Evolutionary conservation across 2,329 filamentous ascomycete species (phyloP).

Genomic region (Hymenoscyphus infarciens): DNA sequence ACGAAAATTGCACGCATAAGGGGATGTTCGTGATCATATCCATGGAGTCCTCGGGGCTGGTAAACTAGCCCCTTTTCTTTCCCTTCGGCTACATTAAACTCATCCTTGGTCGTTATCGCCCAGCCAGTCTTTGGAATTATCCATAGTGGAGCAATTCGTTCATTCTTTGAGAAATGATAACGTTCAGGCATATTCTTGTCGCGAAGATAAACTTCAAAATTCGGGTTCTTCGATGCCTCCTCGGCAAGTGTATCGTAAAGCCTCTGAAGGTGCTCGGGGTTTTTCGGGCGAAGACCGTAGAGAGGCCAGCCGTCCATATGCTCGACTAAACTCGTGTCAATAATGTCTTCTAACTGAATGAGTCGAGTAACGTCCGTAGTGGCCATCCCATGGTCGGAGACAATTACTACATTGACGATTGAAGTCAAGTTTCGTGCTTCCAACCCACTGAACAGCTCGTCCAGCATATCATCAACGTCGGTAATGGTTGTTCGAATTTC

Average conservation of each 20-base stretch:
- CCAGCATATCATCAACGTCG: conserved; percentile 80
- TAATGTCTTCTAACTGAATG: conserved; percentile 83
- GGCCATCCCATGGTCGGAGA: conserved; percentile 98
- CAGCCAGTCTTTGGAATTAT: conserved; percentile 89
- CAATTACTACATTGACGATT: conserved; percentile 92
- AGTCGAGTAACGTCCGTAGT: conserved; percentile 78
- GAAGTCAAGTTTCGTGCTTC: conserved; percentile 77
- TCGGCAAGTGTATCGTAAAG: conserved; percentile 62
- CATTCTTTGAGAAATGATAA: conserved; percentile 86
- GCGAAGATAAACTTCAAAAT: conserved; percentile 82
- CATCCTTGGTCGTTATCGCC: conserved; percentile 78
- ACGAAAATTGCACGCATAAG: conserved; percentile 96
- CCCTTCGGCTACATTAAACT: conserved; percentile 71
- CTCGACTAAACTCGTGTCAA: conserved; percentile 73
- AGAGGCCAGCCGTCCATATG: conserved; percentile 94
- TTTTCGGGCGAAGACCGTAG: conserved; percentile 79
- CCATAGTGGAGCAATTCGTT: conserved; percentile 92
- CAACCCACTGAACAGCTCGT: conserved; percentile 69
- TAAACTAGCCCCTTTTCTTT: conserved; percentile 64
- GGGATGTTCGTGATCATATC: conserved; percentile 91
- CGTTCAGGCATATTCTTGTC: conserved; percentile 86
- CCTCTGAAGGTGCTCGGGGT: conserved; percentile 58
- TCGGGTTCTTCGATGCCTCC: conserved; percentile 58
- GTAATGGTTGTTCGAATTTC: conserved; percentile 77
- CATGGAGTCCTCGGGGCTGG: conserved; percentile 80